Conservation (phyloP, 805 yeast genomes). For the Candida morakotiae region DNA sequence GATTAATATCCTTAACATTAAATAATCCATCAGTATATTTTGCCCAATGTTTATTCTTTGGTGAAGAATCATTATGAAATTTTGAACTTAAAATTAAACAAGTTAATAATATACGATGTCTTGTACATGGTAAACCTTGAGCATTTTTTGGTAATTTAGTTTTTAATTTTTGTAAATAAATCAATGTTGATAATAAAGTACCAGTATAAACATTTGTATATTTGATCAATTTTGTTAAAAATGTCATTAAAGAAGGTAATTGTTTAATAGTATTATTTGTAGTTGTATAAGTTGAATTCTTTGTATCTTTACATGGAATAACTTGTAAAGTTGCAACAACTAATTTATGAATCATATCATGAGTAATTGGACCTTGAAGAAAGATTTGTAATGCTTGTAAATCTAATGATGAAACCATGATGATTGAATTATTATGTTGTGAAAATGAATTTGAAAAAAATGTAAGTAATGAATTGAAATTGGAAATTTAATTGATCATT, state of each 20-base stretch:
- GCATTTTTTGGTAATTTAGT: constrained; percentile 64
- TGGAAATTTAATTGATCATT: neutral
- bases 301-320: constrained; percentile 51
- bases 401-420: constrained; percentile 14
- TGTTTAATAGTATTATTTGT: constrained; percentile 32
- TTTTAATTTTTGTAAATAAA: constrained; percentile 61
- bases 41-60: constrained; percentile 78
- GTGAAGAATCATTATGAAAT: constrained; percentile 73
- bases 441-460: neutral
- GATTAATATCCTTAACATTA: constrained; percentile 61
- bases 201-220: constrained; percentile 80
- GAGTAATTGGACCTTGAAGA: constrained; percentile 64
- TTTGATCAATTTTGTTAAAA: constrained; percentile 66
- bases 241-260: constrained; percentile 69
- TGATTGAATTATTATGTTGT: too few species aligned
- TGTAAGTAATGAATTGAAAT: neutral
- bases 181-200: constrained; percentile 67
- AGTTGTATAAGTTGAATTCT: constrained; percentile 17
- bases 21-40: constrained; percentile 73
- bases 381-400: constrained; percentile 54
- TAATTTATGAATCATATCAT: constrained; percentile 68
- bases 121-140: constrained; percentile 73
- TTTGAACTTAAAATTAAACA: constrained; percentile 71
- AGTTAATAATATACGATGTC: constrained; percentile 73
- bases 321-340: constrained; percentile 66